These are phyloP conservation scores for Zygnema cylindricum DNA, from an alignment of 139 green algal species.

Conservation along the genomic window DNA sequence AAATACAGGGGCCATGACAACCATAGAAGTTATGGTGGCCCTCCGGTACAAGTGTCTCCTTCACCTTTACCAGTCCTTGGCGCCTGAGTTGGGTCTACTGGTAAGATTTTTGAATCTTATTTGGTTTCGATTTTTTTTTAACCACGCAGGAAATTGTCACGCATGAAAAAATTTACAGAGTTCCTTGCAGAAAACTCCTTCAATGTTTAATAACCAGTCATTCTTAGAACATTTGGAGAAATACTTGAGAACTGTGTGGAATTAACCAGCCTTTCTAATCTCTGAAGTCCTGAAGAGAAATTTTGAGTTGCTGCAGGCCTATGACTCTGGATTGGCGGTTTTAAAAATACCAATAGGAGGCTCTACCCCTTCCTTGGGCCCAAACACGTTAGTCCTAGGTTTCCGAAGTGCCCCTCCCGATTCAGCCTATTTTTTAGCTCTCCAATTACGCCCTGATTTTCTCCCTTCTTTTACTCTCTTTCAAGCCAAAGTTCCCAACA, in stretches of 20 bases:
- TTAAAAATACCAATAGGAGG: not conserved
- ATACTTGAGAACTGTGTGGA: too few relatives aligned
- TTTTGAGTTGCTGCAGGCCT: not conserved
- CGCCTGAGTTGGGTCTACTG: not conserved
- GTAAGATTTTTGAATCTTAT: not conserved
- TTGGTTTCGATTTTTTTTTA: slow-evolving; percentile 3
- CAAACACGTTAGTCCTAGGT: not conserved
- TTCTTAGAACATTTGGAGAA: too few relatives aligned
- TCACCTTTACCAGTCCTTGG: slow-evolving; percentile 3
- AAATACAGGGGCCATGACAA: not conserved
- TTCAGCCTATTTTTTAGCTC: not conserved
- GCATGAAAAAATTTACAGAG: too few relatives aligned
- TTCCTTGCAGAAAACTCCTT: too few relatives aligned
- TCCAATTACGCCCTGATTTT: not conserved
- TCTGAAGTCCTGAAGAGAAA: too few relatives aligned
- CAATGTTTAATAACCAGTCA: too few relatives aligned
- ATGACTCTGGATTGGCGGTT: not conserved
- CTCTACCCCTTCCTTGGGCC: not conserved
- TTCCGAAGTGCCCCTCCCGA: not conserved
- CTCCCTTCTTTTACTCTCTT: not conserved
- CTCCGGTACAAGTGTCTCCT: slow-evolving; percentile 16
- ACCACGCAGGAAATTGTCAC: too few relatives aligned
- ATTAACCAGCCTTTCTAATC: too few relatives aligned
- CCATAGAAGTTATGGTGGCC: slow-evolving; percentile 8
- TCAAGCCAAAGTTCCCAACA: not conserved